phyloP scores from a whole-genome alignment of 768 basidiomycete genomes.

The Mrakia blollopis region DNA sequence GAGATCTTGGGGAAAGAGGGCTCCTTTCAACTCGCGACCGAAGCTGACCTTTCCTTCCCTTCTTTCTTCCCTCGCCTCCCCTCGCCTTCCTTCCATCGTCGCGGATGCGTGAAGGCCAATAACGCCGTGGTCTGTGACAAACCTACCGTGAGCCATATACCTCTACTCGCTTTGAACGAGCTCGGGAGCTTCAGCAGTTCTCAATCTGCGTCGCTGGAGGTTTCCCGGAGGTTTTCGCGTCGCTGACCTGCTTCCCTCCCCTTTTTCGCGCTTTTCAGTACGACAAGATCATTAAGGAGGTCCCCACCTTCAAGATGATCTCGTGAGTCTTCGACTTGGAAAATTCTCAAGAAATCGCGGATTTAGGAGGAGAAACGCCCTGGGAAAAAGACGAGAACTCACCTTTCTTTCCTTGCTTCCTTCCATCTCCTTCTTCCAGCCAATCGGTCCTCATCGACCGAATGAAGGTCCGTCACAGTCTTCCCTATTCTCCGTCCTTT shows the following conservation, averaged over 20 bases:
- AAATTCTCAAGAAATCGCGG: neutral
- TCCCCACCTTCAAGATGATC: conserved; percentile 98
- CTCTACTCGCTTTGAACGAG: too few relatives aligned
- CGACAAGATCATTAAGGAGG: conserved; percentile 81
- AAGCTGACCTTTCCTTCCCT: neutral
- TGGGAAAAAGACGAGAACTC: neutral
- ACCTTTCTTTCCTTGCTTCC: neutral
- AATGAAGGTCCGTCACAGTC: conserved; percentile 54
- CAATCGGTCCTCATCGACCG: conserved; percentile 96
- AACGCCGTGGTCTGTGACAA: conserved; percentile 96
- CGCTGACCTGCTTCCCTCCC: too few relatives aligned
- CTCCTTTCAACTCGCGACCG: too few relatives aligned
- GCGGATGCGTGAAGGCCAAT: conserved; percentile 52
- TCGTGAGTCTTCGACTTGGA: conserved; percentile 44
- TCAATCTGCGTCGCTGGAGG: too few relatives aligned
- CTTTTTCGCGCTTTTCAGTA: conserved; percentile 26
- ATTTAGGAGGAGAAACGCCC: too few relatives aligned
- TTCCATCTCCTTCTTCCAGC: conserved; percentile 26
- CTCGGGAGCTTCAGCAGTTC: too few relatives aligned
- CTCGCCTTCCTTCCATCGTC: neutral
- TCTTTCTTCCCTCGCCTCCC: neutral
- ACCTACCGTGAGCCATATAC: conserved; percentile 48
- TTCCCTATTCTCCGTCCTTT: too few relatives aligned
- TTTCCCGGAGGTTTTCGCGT: too few relatives aligned
- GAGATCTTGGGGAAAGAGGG: too few relatives aligned